phyloP scores from a whole-genome alignment of 257 asterid species.

The Orobanche coerulescens region DNA sequence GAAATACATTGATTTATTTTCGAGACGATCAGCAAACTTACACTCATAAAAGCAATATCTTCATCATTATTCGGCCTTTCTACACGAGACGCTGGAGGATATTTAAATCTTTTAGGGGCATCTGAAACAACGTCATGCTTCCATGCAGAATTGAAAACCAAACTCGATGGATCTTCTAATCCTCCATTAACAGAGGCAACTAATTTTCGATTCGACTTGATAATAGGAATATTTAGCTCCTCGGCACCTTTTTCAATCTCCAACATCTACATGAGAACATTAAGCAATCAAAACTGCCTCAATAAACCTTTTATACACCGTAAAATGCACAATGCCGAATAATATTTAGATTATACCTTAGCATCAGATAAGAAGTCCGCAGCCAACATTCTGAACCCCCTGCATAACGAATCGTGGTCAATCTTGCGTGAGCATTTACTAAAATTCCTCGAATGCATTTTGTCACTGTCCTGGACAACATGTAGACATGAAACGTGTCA shows the following conservation, averaged over 20 bases:
- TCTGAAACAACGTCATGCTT: slow-evolving; percentile 22
- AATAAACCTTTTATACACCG: slow-evolving; percentile 1
- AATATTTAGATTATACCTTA: slow-evolving; percentile 38
- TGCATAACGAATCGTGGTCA: slow-evolving; percentile 27
- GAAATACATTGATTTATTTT: not conserved
- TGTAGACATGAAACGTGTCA: slow-evolving; percentile 8
- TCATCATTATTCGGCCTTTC: slow-evolving; percentile 56
- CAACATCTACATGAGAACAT: slow-evolving; percentile 34
- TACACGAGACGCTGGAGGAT: slow-evolving; percentile 42
- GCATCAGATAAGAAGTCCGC: slow-evolving; percentile 56
- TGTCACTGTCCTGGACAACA: slow-evolving; percentile 63
- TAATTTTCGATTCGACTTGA: slow-evolving; percentile 49
- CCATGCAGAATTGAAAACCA: slow-evolving; percentile 67
- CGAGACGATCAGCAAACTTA: slow-evolving; percentile 27
- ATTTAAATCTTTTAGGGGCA: slow-evolving; percentile 32
- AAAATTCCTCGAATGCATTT: slow-evolving; percentile 23
- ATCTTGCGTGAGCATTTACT: slow-evolving; percentile 34
- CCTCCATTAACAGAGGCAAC: slow-evolving; percentile 84
- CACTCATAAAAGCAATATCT: slow-evolving; percentile 87
- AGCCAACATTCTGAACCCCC: slow-evolving; percentile 54
- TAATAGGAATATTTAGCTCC: slow-evolving; percentile 60
- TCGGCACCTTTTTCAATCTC: slow-evolving; percentile 74
- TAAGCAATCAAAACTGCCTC: not conserved
- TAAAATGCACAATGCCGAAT: slow-evolving; percentile 6
- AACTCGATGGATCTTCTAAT: slow-evolving; percentile 58